These are phyloP conservation scores for Picea glauca DNA, from an alignment of 75 land plant genomes.

Conservation along the genomic window DNA sequence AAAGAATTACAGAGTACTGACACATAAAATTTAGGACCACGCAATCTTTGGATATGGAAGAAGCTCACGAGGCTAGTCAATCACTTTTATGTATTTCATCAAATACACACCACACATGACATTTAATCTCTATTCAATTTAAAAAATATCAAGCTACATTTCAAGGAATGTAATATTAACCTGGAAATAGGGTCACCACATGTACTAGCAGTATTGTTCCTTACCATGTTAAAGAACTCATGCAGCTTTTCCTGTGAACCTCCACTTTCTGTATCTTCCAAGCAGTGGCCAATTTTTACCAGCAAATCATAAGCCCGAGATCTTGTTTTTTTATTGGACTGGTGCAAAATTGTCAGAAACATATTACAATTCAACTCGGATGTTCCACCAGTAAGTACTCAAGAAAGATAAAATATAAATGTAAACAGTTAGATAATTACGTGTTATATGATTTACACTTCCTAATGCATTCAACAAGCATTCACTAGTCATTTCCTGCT, in stretches of 20 bases:
- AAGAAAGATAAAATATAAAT: background rate
- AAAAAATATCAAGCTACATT: no score
- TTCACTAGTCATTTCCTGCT: no score
- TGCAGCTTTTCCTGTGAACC: conserved; percentile 64
- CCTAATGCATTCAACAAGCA: background rate
- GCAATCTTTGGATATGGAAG: background rate
- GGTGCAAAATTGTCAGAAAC: conserved; percentile 13
- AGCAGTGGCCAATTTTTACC: conserved; percentile 81
- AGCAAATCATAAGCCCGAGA: conserved; percentile 88
- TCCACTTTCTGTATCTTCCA: conserved; percentile 56
- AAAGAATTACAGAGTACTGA: background rate
- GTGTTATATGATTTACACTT: background rate
- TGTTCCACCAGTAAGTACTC: background rate
- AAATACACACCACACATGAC: no score
- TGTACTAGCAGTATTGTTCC: background rate
- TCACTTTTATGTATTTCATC: background rate
- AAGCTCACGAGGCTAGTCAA: background rate
- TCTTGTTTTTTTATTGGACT: conserved; percentile 92
- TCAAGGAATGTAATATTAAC: no score
- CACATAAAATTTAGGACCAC: background rate
- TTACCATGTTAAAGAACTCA: conserved; percentile 84
- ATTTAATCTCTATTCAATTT: no score
- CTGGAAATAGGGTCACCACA: background rate
- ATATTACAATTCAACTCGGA: background rate
- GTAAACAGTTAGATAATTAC: background rate